Evolutionary conservation across 441 rosid species (phyloP), one percentile per base, ranked within the genome.

Genomic region (Jatropha podagrica): DNA sequence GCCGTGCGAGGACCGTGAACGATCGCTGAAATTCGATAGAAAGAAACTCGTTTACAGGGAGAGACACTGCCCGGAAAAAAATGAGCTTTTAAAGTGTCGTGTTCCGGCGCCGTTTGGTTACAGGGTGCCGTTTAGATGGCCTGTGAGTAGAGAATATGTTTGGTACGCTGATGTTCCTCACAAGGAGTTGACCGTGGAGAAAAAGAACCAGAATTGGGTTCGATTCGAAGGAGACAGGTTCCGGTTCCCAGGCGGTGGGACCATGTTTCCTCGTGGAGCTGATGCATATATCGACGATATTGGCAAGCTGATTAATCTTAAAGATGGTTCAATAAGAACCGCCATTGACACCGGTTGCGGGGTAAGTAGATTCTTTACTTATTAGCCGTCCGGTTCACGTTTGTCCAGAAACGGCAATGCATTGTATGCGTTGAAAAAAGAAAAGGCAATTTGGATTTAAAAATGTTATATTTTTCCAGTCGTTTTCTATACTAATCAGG

Each of bases 151-250:
- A 82, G 94, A 87, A 18, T 83, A 78, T 55, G 96, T 77, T 10
- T 92, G 97, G 98, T 94, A 84, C 75, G 89, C 89, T 4, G 92
- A 92, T 44, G 97, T 94, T 76, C 98, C 97, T 12, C 97, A 94
- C 68, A 94, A 91, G 83, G 91, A 92, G 76, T 79, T 94, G 83
- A 94, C 97, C 26, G 92, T 92, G 42, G 97, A 94, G 83, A 94
- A 94, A 78, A 89, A 91, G 14, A 88, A 84, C 42, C 97, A 94
- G 85, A 92, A 94, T 69, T 92, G 97, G 97, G 88, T 94, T 20
- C 79, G 80, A 54, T 85, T 77, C 76, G 88, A 90, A 73, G 94
- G 94, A 0, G 91, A 94, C 66, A 83, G 86, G 83, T 91, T 94
- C 81, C 71, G 84, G 77, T 94, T 94, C 82, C 97, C 97, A 0